A percentile compares a stretch with the other conserved stretches of the same genome.
phyloP scores from a whole-genome alignment of 2,329 filamentous ascomycete genomes.

The Mariannaea elegans region DNA sequence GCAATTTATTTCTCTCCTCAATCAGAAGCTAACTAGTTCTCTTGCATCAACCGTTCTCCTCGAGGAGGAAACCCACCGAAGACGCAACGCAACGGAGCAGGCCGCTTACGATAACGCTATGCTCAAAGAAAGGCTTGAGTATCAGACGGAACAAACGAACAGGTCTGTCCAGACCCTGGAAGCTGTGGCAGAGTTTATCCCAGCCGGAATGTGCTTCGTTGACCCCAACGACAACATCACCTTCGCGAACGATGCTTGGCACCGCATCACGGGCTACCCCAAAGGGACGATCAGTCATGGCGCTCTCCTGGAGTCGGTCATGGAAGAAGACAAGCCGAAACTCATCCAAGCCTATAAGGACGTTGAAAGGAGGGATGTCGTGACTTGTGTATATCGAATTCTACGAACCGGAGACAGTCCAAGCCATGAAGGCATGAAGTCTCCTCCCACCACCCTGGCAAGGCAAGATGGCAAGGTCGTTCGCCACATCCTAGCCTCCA shows the following conservation, averaged over 20 bases:
- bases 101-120: constrained; percentile 74
- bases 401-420: constrained; percentile 12
- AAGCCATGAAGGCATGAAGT: constrained; percentile 24
- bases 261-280: constrained; percentile 59
- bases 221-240: constrained; percentile 70
- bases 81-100: constrained; percentile 57
- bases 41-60: constrained; percentile 76
- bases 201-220: constrained; percentile 78
- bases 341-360: constrained; percentile 54
- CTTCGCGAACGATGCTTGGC: constrained; percentile 76
- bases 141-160: constrained; percentile 59
- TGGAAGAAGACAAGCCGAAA: constrained; percentile 55
- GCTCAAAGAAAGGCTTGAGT: constrained; percentile 71
- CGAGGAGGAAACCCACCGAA: constrained; percentile 73
- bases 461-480: constrained; percentile 44
- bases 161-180: constrained; percentile 72
- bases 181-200: constrained; percentile 76
- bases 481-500: constrained; percentile 57
- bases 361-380: constrained; percentile 47
- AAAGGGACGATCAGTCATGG: constrained; percentile 43
- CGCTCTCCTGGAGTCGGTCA: constrained; percentile 54
- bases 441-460: constrained; percentile 20
- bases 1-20: constrained; percentile 67
- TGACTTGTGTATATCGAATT: constrained; percentile 58
- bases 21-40: constrained; percentile 69